Conservation (phyloP, 1,139 yeast genomes). For the Kurtzmaniella quercitrusa region DNA sequence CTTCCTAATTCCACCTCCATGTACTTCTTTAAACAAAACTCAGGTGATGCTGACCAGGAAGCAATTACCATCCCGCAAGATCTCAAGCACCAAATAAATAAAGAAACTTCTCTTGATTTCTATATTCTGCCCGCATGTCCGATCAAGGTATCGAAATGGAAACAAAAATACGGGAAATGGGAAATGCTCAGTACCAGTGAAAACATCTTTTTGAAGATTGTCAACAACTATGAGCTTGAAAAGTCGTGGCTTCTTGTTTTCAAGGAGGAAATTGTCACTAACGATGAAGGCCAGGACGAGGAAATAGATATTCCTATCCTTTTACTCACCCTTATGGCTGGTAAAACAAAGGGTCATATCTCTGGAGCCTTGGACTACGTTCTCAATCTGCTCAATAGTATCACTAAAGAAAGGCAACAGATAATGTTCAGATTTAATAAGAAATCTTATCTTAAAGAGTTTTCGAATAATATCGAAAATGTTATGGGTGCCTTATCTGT, state of each 20-base stretch:
- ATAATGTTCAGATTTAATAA: slow-evolving; percentile 34
- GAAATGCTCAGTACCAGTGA: slow-evolving; percentile 40
- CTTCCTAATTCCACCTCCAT: slow-evolving; percentile 44
- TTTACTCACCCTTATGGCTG: slow-evolving; percentile 15
- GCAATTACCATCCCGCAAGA: slow-evolving; percentile 29
- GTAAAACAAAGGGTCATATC: slow-evolving; percentile 17
- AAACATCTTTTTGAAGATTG: slow-evolving; percentile 34
- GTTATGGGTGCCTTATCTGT: slow-evolving; percentile 20
- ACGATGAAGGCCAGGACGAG: slow-evolving; percentile 21
- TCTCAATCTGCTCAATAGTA: slow-evolving; percentile 27
- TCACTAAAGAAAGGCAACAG: slow-evolving; percentile 24
- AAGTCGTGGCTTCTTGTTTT: slow-evolving; percentile 39
- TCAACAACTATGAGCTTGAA: slow-evolving; percentile 28
- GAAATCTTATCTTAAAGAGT: slow-evolving; percentile 22
- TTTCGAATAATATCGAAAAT: slow-evolving; percentile 25
- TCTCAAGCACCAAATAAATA: slow-evolving; percentile 36
- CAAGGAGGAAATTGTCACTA: slow-evolving; percentile 30
- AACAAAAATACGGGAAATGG: slow-evolving; percentile 41
- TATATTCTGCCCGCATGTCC: slow-evolving; percentile 36
- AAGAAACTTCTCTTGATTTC: slow-evolving; percentile 37
- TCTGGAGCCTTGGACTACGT: slow-evolving; percentile 42
- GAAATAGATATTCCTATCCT: slow-evolving; percentile 35
- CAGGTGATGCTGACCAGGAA: slow-evolving; percentile 12
- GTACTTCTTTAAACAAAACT: slow-evolving; percentile 34
- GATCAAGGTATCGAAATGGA: slow-evolving; percentile 44